Evolutionary conservation across 176 grass and related monocot genomes (phyloP).

Genomic region (Musa itinerans): DNA sequence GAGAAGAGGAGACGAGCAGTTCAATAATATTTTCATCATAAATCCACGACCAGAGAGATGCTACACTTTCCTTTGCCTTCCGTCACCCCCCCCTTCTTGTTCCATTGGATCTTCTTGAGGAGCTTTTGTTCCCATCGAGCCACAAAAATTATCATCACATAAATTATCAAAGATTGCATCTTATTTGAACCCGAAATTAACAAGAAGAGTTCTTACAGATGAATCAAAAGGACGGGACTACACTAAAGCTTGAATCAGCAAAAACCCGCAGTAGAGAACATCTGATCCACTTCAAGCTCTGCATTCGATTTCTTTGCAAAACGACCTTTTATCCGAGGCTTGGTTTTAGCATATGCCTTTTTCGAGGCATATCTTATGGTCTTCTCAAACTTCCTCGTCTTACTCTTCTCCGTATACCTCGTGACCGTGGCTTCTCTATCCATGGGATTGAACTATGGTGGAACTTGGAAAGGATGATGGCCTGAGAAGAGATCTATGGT

Average conservation of each 20-base stretch:
- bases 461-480: not conserved
- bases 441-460: not conserved
- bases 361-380: slow-evolving; percentile 43
- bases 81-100: no score
- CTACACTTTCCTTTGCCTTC: no score
- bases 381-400: slow-evolving; percentile 5
- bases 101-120: no score
- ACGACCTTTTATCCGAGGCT: slow-evolving; percentile 47
- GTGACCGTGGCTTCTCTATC: not conserved
- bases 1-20: no score
- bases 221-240: slow-evolving; percentile 36
- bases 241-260: slow-evolving; percentile 34
- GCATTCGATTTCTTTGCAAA: slow-evolving; percentile 49
- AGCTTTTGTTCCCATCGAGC: no score
- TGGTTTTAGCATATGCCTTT: slow-evolving; percentile 45
- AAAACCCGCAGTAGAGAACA: slow-evolving; percentile 42
- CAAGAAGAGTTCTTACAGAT: not conserved
- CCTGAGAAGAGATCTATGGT: slow-evolving; percentile 4
- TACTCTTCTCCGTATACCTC: slow-evolving; percentile 11
- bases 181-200: no score
- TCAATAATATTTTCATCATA: no score
- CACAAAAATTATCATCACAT: no score
- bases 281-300: slow-evolving; percentile 43
- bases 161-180: no score
- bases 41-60: no score